Evolutionary conservation across 2,329 filamentous ascomycete species (phyloP).

Genomic region (Penicillium capsulatum): DNA sequence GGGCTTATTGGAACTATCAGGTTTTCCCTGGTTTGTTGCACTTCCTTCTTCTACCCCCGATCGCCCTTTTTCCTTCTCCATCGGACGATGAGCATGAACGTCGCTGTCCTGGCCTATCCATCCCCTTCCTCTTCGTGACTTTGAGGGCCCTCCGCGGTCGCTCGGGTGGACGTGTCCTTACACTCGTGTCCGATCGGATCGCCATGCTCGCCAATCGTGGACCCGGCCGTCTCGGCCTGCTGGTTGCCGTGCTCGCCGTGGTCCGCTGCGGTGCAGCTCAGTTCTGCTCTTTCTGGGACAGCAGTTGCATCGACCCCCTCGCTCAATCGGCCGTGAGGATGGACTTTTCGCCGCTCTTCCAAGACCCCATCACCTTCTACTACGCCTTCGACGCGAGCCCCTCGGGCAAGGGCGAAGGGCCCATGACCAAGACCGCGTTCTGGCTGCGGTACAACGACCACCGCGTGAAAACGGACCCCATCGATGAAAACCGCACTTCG

Average conservation of each 20-base stretch:
- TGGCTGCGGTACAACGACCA: slow-evolving; percentile 35
- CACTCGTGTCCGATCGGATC: slow-evolving; percentile 18
- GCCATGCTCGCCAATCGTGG: slow-evolving; percentile 9
- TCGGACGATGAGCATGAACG: slow-evolving; percentile 26
- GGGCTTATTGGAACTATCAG: slow-evolving; percentile 3
- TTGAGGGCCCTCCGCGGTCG: slow-evolving; percentile 24
- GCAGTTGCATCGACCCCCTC: slow-evolving; percentile 35
- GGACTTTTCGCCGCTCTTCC: slow-evolving; percentile 33
- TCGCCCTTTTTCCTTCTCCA: slow-evolving; percentile 1
- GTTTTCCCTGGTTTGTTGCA: background rate
- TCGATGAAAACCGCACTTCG: slow-evolving; percentile 34
- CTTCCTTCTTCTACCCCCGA: background rate
- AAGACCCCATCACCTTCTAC: slow-evolving; percentile 31
- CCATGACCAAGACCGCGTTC: slow-evolving; percentile 36
- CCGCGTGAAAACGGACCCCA: slow-evolving; percentile 24
- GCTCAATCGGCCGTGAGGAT: slow-evolving; percentile 36
- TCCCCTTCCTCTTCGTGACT: slow-evolving; percentile 16
- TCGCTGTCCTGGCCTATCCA: slow-evolving; percentile 13
- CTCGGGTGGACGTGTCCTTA: slow-evolving; percentile 12
- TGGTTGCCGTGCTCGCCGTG: slow-evolving; percentile 20
- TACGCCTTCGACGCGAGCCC: slow-evolving; percentile 35
- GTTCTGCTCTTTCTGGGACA: slow-evolving; percentile 35
- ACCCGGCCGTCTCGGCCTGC: slow-evolving; percentile 13
- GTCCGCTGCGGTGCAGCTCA: slow-evolving; percentile 25
- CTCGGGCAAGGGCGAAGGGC: slow-evolving; percentile 29